Percentiles rank a stretch among this genome's conserved stretches.
phyloP scores from a whole-genome alignment of 257 asterid species.

The Sherardia arvensis region DNA sequence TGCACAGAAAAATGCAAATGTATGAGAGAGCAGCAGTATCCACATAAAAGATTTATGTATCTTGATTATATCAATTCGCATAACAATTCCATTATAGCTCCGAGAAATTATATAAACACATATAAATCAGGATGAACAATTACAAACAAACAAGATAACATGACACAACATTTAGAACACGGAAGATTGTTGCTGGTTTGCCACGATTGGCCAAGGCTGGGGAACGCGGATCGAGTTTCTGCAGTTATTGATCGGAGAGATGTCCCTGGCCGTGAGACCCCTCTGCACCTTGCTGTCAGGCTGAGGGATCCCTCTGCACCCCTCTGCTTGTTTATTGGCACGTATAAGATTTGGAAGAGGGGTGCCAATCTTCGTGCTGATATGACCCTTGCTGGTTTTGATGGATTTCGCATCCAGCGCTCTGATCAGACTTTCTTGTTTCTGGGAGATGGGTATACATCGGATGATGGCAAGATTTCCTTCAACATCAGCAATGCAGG shows the following conservation, averaged over 20 bases:
- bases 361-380: constrained; percentile 99
- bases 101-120: too few relatives aligned
- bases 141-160: too few relatives aligned
- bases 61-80: too few relatives aligned
- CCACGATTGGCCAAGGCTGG: too few relatives aligned
- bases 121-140: too few relatives aligned
- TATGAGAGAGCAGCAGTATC: too few relatives aligned
- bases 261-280: constrained; percentile 97
- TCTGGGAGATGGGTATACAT: constrained; percentile 81
- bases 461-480: constrained; percentile 55
- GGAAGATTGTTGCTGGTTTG: constrained; percentile 87
- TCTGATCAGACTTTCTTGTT: constrained; percentile 95
- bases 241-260: constrained; percentile 81
- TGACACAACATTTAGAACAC: too few relatives aligned
- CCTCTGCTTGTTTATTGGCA: constrained; percentile 92
- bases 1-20: too few relatives aligned
- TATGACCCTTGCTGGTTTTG: constrained; percentile 99
- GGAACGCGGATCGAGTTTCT: constrained; percentile 69
- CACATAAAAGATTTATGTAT: too few relatives aligned
- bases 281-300: constrained; percentile 87
- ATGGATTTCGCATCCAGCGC: constrained; percentile 94
- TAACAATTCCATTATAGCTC: too few relatives aligned
- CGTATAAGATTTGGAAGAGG: constrained; percentile 93
- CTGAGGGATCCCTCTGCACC: constrained; percentile 70
- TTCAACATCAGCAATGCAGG: too few relatives aligned